Evolutionary conservation across 371 early-diverging fungal genomes (phyloP).

Genomic region (Batkoa obscura): DNA sequence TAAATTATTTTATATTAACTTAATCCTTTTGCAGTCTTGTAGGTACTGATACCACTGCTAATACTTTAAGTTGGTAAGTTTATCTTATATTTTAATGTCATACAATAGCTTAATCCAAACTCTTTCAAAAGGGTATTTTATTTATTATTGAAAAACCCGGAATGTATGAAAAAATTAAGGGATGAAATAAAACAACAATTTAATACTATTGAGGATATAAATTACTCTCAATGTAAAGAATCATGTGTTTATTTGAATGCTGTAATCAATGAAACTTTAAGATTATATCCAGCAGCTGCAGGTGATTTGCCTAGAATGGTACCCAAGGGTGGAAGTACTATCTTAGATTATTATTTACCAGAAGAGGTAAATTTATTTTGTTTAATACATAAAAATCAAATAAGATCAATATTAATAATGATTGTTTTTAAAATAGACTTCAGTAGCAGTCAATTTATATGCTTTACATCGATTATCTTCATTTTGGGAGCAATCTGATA

Average conservation of each 20-base stretch:
- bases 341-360: background rate
- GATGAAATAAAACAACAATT: background rate
- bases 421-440: background rate
- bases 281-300: background rate
- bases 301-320: background rate
- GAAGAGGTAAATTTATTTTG: background rate
- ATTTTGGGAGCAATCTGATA: background rate
- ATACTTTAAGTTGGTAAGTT: no score
- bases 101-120: no score
- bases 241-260: background rate
- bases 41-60: no score
- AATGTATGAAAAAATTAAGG: background rate
- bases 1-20: no score
- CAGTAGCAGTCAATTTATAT: background rate
- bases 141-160: background rate
- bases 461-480: background rate
- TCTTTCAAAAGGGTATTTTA: background rate
- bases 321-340: background rate
- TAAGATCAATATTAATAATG: background rate
- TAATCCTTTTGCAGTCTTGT: no score
- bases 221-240: background rate
- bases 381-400: background rate
- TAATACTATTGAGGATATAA: background rate
- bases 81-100: no score
- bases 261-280: background rate